These are phyloP conservation scores for Linaria vulgaris DNA, from an alignment of 257 asterid species.

Conservation along the genomic window DNA sequence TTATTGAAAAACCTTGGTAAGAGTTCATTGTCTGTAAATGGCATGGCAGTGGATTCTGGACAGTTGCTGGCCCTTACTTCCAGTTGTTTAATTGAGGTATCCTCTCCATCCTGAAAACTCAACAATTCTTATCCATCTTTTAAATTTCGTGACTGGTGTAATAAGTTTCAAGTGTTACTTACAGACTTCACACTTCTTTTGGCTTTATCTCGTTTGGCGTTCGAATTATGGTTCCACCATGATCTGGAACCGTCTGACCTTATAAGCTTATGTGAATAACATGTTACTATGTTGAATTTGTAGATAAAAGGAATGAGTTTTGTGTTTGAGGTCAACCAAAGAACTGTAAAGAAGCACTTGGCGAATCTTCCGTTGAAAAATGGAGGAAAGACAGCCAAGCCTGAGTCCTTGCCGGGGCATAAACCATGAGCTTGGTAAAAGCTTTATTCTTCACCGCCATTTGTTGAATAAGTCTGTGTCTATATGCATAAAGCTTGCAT, in stretches of 20 bases:
- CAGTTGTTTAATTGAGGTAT: slow-evolving; percentile 91
- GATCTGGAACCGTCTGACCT: neutral
- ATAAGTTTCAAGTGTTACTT: neutral
- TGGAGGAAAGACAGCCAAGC: slow-evolving; percentile 38
- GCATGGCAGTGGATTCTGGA: slow-evolving; percentile 60
- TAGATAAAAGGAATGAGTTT: slow-evolving; percentile 80
- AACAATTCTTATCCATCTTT: neutral
- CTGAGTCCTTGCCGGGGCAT: slow-evolving; percentile 42
- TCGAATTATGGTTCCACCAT: neutral
- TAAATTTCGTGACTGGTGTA: neutral
- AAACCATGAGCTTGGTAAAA: slow-evolving; percentile 20
- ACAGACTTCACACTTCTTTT: neutral
- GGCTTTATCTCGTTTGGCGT: neutral
- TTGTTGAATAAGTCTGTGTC: slow-evolving; percentile 16
- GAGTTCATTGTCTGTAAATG: slow-evolving; percentile 77
- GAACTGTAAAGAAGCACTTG: slow-evolving; percentile 51
- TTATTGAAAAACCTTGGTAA: slow-evolving; percentile 78
- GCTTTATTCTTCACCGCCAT: slow-evolving; percentile 15
- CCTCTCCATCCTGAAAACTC: slow-evolving; percentile 7
- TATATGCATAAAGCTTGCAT: slow-evolving; percentile 24
- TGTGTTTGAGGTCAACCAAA: slow-evolving; percentile 66
- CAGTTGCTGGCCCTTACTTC: slow-evolving; percentile 63
- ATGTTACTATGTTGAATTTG: slow-evolving; percentile 19
- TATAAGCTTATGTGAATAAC: neutral
- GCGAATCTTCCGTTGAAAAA: slow-evolving; percentile 32